Evolutionary conservation across 225 moss, liverwort and hornwort genomes (phyloP), one percentile per base, ranked within the genome.

Genomic region (Marchantia paleacea): DNA sequence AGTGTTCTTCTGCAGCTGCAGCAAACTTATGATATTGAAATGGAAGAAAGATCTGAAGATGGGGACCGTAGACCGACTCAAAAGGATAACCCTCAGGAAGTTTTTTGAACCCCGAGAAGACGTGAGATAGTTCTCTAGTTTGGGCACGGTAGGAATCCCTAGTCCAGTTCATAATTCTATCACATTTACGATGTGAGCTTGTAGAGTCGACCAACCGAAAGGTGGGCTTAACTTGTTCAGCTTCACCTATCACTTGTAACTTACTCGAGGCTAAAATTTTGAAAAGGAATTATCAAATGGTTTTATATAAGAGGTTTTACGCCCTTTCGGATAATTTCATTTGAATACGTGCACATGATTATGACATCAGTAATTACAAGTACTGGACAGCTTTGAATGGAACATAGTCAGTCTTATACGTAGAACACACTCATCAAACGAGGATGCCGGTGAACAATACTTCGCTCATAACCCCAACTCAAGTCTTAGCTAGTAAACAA

Each of bases 31-130:
- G 85, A 88, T 76, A 90, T 86, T 83, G 83, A 88, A 70, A 83
- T 89, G 81, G 88, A 92, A 74, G 85, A 79, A 83, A 87, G 85
- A 54, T 86, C 87, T 55, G 90, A 92, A 78, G 92, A 82, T 20
- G 63, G 55, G 67, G 79, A 76, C 52, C 79, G 79, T 39, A 75
- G 60, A 70, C 61, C 75, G 3, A 55, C 64, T 54, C 75, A 39
- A 25, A 52, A 66, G 72, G 73, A 53, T 52, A 75, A 74, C 73
- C 55, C 65, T 54, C 75, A 25, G 52, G 66, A 53, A 47, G 64
- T 75, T 50, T 75, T 85, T 51, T 52, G 81, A 72, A 52, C 26
- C 75, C 30, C 22, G 7, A 13, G 26, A 75, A 79, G 60, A 61
- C 57, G 11, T 81, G 24, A 75, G 65, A 26, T 67, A 69, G 80